Evolutionary conservation across 495 filamentous ascomycete species (phyloP).

Genomic region (Ascodesmis nigricans): DNA sequence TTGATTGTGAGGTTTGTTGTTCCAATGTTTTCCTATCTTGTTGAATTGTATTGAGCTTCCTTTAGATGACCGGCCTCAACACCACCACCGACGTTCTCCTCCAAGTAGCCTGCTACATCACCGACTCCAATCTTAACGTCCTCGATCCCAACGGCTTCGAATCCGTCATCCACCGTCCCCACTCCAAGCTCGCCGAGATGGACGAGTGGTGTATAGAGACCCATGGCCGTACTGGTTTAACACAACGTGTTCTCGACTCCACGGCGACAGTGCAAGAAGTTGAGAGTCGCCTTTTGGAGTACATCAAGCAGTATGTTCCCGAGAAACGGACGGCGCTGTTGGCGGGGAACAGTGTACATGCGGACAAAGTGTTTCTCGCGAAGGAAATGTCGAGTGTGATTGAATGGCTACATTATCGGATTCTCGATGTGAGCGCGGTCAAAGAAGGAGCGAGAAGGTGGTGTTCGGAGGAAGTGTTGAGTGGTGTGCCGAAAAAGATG

Average conservation of each 20-base stretch:
- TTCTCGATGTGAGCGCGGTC: constrained; percentile 73
- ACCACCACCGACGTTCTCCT: constrained; percentile 60
- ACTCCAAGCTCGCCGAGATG: constrained; percentile 54
- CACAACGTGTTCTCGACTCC: constrained; percentile 50
- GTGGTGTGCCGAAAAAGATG: constrained; percentile 44
- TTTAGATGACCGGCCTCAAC: constrained; percentile 84
- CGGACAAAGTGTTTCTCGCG: constrained; percentile 62
- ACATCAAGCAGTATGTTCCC: constrained; percentile 50
- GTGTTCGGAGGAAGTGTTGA: constrained; percentile 39
- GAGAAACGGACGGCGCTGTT: constrained; percentile 41
- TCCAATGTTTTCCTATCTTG: background rate
- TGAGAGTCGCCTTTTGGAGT: constrained; percentile 48
- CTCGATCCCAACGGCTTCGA: constrained; percentile 63
- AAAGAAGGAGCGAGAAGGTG: constrained; percentile 77
- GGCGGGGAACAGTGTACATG: constrained; percentile 82
- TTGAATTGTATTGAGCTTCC: constrained; percentile 3
- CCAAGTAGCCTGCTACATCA: constrained; percentile 85
- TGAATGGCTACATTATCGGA: constrained; percentile 64
- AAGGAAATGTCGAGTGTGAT: constrained; percentile 46
- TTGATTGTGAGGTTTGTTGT: constrained; percentile 58
- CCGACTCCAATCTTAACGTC: constrained; percentile 51
- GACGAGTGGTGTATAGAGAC: constrained; percentile 43
- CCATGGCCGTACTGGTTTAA: constrained; percentile 50
- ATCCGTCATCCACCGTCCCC: constrained; percentile 51
- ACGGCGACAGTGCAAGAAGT: constrained; percentile 48